Base-by-base conservation (phyloP, 352 stramenopile species). In the Phytopythium boreale region DNA sequence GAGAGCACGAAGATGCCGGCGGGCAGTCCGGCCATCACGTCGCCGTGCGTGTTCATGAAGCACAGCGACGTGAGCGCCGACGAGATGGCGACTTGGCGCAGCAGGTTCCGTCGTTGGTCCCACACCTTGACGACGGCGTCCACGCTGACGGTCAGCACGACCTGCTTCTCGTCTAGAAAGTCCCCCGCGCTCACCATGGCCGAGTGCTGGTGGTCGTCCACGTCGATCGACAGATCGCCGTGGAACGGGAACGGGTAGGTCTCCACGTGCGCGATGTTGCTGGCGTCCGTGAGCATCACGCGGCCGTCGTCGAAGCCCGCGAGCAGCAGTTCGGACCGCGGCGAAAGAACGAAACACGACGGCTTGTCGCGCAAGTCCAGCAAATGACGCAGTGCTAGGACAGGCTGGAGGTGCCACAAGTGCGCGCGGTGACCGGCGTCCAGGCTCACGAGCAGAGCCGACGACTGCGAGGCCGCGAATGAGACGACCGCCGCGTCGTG, bases 81-180 rank as follows among this genome's bases (percentile, higher is more conserved):
- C 2, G 81, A 77, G 36, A 89, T 73, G 17, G 72, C 79, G 7
- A 90, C 71, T 59, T 89, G 72, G 2, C 81, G 76, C 56, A 92
- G 69, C 11, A 89, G 47, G 31, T 64, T 71, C 60, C 84, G 84
- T 22, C 80, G 60, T 27, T 89, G 82, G 56, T 89, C 77, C 84
- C 84, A 92, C 58, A 89, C 66, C 70, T 90, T 90, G 49, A 90
- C 70, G 31, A 87, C 71, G 14, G 82, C 82, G 57, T 90, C 84
- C n/a, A 89, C 78, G 58, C 81, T 92, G 5, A 69, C 81, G 0
- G 81, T 90, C 12, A 90, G 63, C 19, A 85, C 62, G 39, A 92
- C 29, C 12, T 61, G 62, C 26, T 82, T 77, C 37, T 85, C 72
- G 57, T 92, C 81, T 2, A 88, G 64, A 65, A 89, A 92, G 44